These are phyloP conservation scores for Dacryopinax primogenitus DNA, from an alignment of 768 basidiomycete species.

Conservation along the genomic window DNA sequence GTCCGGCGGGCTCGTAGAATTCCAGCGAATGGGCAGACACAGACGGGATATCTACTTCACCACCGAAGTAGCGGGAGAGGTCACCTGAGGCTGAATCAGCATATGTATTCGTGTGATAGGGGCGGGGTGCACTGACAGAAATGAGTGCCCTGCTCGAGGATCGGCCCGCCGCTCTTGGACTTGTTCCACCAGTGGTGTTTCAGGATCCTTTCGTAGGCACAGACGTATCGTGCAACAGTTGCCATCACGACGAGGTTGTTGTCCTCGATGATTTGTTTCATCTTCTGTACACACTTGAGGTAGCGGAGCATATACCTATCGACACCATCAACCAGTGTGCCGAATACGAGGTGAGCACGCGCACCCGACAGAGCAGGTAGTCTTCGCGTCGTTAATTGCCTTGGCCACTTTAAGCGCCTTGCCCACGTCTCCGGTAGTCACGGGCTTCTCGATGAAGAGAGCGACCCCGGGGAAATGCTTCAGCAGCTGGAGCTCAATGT, in stretches of 20 bases:
- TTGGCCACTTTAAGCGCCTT: constrained; percentile 62
- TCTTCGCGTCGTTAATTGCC: constrained; percentile 51
- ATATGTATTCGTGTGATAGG: not conserved
- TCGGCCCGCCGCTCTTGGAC: constrained; percentile 69
- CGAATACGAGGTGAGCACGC: constrained; percentile 18
- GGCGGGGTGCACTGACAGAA: constrained; percentile 43
- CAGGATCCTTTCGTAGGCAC: constrained; percentile 65
- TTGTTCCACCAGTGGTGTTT: constrained; percentile 94
- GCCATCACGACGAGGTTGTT: constrained; percentile 92
- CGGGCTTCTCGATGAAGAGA: constrained; percentile 86
- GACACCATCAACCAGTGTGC: not conserved
- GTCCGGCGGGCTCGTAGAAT: constrained; percentile 80
- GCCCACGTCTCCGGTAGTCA: constrained; percentile 69
- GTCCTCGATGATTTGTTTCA: constrained; percentile 90
- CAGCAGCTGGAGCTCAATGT: constrained; percentile 78
- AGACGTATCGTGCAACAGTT: constrained; percentile 88
- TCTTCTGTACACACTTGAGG: constrained; percentile 85
- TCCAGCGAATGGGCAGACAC: constrained; percentile 73
- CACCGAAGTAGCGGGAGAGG: constrained; percentile 92
- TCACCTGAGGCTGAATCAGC: constrained; percentile 33
- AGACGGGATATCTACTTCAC: constrained; percentile 70
- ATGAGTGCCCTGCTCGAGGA: constrained; percentile 89
- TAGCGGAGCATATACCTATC: constrained; percentile 88
- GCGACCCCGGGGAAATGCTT: constrained; percentile 78
- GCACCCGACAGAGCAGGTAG: constrained; percentile 81